phyloP scores from a whole-genome alignment of 148 eudicot species.

The Amaranthus hypochondriacus region DNA sequence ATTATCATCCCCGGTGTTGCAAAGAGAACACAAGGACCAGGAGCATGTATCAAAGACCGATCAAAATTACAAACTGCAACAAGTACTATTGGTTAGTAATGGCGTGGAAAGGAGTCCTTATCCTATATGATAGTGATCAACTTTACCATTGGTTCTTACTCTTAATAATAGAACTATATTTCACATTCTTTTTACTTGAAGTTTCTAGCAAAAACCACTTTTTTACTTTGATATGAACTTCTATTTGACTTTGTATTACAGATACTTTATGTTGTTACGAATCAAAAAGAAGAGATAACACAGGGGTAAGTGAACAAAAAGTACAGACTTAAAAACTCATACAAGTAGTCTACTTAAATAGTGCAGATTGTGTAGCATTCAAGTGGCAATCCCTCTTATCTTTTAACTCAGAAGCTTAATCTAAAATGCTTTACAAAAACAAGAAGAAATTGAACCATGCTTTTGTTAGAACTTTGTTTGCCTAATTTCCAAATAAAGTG shows the following conservation, averaged over 20 bases:
- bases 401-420: no score
- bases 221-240: neutral
- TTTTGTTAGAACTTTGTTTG: no score
- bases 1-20: conserved; percentile 96
- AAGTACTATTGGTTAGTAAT: neutral
- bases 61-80: conserved; percentile 72
- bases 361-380: neutral
- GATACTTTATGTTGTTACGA: neutral
- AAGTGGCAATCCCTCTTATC: neutral
- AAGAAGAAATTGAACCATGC: no score
- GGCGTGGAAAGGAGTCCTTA: neutral
- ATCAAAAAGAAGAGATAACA: neutral
- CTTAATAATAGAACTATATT: neutral
- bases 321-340: neutral
- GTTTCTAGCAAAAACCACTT: neutral
- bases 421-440: no score
- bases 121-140: neutral
- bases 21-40: conserved; percentile 95
- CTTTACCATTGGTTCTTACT: neutral
- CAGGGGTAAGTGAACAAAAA: neutral
- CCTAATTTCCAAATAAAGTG: no score
- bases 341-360: neutral
- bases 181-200: neutral
- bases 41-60: conserved; percentile 77
- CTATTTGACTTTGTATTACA: neutral